Base-by-base conservation (phyloP, 2,329 filamentous ascomycete species). In the Xylariales sp. region DNA sequence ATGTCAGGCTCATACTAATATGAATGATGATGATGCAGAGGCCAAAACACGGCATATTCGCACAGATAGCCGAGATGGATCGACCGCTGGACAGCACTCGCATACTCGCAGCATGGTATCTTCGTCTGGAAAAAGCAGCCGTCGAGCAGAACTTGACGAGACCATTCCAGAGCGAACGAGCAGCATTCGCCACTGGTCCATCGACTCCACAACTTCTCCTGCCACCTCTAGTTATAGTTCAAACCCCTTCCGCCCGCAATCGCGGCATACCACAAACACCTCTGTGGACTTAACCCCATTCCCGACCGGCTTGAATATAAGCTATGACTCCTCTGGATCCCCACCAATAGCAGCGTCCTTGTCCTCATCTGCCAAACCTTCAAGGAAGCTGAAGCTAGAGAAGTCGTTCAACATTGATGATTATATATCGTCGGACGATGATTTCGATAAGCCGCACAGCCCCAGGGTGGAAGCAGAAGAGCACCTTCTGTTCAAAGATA, bases 191-290 rank as follows among this genome's bases (percentile, higher is more conserved):
- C 60, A 62, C 14, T 66, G 58, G 56, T 71, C 68, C 5, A 51
- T 65, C 8, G 64, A 65, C 2, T 69, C 67, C 0, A 55, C 63
- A 7, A n/a, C n/a, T n/a, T 66, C 66, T 4, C 62, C 60, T 33
- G 61, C 52, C 3, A 53, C 57, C 12, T 67, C 66, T 4, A 66
- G 62, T 34, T 48, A 55, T 17, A 63, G 62, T 37, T 69, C 66
- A 12, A 65, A 63, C 31, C 53, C 54, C 4, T 63, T 61, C n/a
- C 50, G 64, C 2, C 63, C 66, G 1, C 57, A 58, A 19, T 71
- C 68, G 3, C 60, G 57, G 17, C 65, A 69, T 38, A 72, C 69
- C 0, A 59, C 63, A 7, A 63, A 61, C 19, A 72, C 69, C 0
- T 71, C 69, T 0, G 51, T 72, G 28, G 67, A 72, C 43, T 45